phyloP scores from a whole-genome alignment of 164 flowering plant species.

The Vitis rotundifolia region DNA sequence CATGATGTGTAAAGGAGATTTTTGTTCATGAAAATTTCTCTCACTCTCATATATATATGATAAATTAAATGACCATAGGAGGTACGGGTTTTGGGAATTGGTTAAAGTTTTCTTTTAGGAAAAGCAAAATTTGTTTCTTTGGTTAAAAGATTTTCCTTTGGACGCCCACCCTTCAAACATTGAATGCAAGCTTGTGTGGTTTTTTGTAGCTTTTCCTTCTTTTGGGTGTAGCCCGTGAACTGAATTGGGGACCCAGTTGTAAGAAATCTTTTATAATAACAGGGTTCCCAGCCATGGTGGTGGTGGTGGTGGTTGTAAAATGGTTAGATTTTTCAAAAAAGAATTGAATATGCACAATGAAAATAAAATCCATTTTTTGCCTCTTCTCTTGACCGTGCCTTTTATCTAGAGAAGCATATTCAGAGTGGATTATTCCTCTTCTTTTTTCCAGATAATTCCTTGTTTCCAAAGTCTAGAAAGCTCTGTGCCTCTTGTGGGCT shows the following conservation, averaged over 20 bases:
- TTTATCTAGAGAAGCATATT: constrained; percentile 16
- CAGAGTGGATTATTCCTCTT: constrained; percentile 13
- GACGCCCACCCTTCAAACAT: neutral
- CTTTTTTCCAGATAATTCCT: too few relatives aligned
- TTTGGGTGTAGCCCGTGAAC: neutral
- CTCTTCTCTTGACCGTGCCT: neutral
- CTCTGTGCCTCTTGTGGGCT: too few relatives aligned
- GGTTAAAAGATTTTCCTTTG: constrained; percentile 10
- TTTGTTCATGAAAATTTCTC: constrained; percentile 1
- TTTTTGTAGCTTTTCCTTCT: neutral
- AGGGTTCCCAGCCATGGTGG: too few relatives aligned
- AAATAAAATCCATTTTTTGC: too few relatives aligned
- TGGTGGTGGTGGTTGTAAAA: too few relatives aligned
- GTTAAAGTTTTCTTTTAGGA: neutral
- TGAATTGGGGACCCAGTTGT: too few relatives aligned
- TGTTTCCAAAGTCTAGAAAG: too few relatives aligned
- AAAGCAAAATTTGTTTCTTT: constrained; percentile 3
- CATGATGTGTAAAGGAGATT: constrained; percentile 12
- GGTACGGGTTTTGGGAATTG: neutral
- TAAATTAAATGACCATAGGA: too few relatives aligned
- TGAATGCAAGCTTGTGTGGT: constrained; percentile 3
- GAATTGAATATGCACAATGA: too few relatives aligned
- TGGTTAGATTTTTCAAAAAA: too few relatives aligned
- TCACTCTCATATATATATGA: too few relatives aligned
- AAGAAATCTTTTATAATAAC: too few relatives aligned